Evolutionary conservation across 202 grass and related monocot genomes (phyloP).

Genomic region (Schoenoplectus triqueter): DNA sequence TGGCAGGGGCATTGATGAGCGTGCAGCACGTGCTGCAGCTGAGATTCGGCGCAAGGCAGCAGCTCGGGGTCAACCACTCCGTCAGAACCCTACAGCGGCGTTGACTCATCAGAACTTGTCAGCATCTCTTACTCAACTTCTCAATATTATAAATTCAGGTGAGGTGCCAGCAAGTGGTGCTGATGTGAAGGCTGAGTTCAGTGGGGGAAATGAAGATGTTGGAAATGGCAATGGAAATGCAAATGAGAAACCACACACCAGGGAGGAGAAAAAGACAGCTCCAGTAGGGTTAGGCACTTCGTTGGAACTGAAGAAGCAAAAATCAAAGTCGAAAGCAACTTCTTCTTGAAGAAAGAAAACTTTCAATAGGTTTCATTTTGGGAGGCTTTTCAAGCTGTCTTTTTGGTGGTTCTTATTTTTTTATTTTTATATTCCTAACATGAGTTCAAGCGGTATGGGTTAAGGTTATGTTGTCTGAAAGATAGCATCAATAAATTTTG

Average conservation of each 20-base stretch:
- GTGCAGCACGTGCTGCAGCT: constrained; percentile 70
- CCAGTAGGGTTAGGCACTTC: constrained; percentile 83
- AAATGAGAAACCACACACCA: constrained; percentile 34
- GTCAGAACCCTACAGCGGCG: constrained; percentile 45
- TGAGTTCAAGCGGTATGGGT: constrained; percentile 40
- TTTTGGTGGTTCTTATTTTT: constrained; percentile 4
- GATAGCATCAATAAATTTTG: constrained; percentile 52
- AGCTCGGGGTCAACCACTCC: constrained; percentile 72
- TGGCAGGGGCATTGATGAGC: constrained; percentile 72
- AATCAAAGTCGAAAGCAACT: constrained; percentile 59
- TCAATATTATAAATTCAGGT: constrained; percentile 69
- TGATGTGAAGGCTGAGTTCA: constrained; percentile 31
- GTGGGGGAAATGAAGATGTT: constrained; percentile 42
- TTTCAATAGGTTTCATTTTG: constrained; percentile 27
- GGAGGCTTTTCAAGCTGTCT: not conserved
- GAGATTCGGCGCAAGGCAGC: constrained; percentile 81
- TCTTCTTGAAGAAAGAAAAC: not conserved
- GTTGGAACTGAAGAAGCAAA: constrained; percentile 89
- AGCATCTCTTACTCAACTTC: constrained; percentile 57
- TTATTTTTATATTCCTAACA: constrained; percentile 42
- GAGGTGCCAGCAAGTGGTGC: constrained; percentile 34
- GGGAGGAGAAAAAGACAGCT: constrained; percentile 29
- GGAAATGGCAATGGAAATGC: constrained; percentile 42
- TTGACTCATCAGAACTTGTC: constrained; percentile 39
- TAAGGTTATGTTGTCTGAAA: constrained; percentile 43